These are phyloP conservation scores for Ogataea paraovalis DNA, from an alignment of 805 yeast genomes.

Conservation along the genomic window DNA sequence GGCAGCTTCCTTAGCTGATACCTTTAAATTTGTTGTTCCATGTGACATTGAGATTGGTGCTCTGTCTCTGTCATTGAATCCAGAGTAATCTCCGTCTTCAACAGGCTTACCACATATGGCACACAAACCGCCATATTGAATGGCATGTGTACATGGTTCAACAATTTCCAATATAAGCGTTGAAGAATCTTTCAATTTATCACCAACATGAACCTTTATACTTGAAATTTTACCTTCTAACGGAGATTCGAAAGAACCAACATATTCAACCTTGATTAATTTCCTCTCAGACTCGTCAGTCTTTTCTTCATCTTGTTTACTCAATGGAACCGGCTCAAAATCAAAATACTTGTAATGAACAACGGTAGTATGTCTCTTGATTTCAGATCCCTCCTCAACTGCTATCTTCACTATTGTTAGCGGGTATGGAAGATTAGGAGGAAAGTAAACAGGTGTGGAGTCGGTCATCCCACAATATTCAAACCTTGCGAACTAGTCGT, in stretches of 20 bases:
- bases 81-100: constrained; percentile 70
- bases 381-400: constrained; percentile 40
- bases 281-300: constrained; percentile 38
- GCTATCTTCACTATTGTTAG: constrained; percentile 54
- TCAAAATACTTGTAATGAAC: constrained; percentile 67
- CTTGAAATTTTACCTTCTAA: constrained; percentile 61
- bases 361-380: constrained; percentile 50
- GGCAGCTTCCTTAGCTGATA: constrained; percentile 82
- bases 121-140: constrained; percentile 93
- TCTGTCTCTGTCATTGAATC: constrained; percentile 61
- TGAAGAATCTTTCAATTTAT: constrained; percentile 49
- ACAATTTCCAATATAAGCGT: constrained; percentile 48
- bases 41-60: constrained; percentile 90
- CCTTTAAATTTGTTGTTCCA: constrained; percentile 77
- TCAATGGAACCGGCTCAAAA: constrained; percentile 51
- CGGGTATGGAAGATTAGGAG: constrained; percentile 65
- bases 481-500: background rate
- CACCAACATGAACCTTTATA: constrained; percentile 52
- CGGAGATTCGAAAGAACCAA: constrained; percentile 81
- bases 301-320: constrained; percentile 34
- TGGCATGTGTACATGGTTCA: constrained; percentile 89
- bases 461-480: constrained; percentile 18
- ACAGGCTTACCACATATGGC: constrained; percentile 86
- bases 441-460: constrained; percentile 49
- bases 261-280: constrained; percentile 53